Evolutionary conservation across 345 rosid species (phyloP).

Genomic region (Lagerstroemia speciosa): DNA sequence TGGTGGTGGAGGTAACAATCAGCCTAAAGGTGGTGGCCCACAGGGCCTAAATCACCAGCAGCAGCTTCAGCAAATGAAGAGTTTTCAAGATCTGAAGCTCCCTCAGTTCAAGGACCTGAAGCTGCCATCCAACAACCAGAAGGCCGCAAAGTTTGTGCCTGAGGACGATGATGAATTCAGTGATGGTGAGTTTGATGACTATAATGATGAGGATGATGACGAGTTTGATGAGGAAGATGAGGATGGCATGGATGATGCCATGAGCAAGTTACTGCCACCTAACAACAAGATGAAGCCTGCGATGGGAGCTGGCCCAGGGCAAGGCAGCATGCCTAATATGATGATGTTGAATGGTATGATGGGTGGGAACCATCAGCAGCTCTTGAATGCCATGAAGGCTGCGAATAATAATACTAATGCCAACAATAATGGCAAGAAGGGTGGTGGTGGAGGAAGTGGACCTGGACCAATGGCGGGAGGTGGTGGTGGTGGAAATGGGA

Average conservation of each 20-base stretch:
- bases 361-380: conserved; percentile 25
- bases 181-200: conserved; percentile 39
- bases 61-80: conserved; percentile 61
- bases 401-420: conserved; percentile 22
- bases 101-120: conserved; percentile 58
- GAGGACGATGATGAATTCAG: conserved; percentile 39
- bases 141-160: conserved; percentile 35
- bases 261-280: conserved; percentile 13
- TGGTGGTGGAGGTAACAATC: conserved; percentile 19
- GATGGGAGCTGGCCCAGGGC: conserved; percentile 29
- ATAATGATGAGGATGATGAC: conserved; percentile 16
- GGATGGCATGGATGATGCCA: conserved; percentile 36
- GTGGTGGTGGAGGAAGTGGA: conserved; percentile 34
- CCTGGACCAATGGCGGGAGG: too few relatives aligned
- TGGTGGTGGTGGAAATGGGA: conserved; percentile 19
- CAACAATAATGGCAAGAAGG: conserved; percentile 30
- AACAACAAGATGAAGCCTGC: conserved; percentile 44
- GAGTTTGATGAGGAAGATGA: conserved; percentile 13
- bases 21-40: conserved; percentile 32
- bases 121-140: conserved; percentile 23
- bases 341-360: conserved; percentile 46
- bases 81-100: conserved; percentile 58
- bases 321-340: conserved; percentile 21
- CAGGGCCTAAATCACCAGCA: conserved; percentile 14
- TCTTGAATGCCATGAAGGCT: conserved; percentile 43